Evolutionary conservation across 192 early-diverging fungal species (phyloP).

Genomic region (Kappamyces sp.): DNA sequence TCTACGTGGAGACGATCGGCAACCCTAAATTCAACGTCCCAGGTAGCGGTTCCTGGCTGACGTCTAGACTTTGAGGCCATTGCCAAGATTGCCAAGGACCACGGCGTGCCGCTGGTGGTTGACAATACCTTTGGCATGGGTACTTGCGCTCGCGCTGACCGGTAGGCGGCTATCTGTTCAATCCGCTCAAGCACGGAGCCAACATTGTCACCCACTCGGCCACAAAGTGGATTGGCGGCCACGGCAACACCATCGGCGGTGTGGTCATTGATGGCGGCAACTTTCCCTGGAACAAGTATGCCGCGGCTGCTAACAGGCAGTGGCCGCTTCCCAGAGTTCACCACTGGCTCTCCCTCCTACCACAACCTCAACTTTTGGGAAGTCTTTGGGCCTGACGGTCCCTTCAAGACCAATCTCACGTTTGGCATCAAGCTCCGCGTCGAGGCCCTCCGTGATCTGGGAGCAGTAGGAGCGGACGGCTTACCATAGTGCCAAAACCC

Average conservation of each 20-base stretch:
- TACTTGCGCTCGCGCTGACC: constrained; percentile 47
- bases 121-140: constrained; percentile 97
- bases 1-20: constrained; percentile 87
- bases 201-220: constrained; percentile 91
- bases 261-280: constrained; percentile 82
- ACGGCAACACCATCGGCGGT: constrained; percentile 90
- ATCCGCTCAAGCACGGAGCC: constrained; percentile 91
- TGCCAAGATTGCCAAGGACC: constrained; percentile 70
- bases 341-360: constrained; percentile 76
- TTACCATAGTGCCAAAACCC: constrained; percentile 60
- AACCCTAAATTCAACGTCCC: constrained; percentile 89
- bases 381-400: constrained; percentile 66
- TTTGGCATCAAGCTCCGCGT: constrained; percentile 75
- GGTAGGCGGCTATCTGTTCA: constrained; percentile 37
- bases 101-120: constrained; percentile 84
- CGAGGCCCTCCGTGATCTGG: constrained; percentile 82
- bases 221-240: constrained; percentile 87
- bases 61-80: constrained; percentile 63
- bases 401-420: constrained; percentile 56
- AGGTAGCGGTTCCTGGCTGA: constrained; percentile 13
- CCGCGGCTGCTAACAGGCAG: constrained; percentile 60
- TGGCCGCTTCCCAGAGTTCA: constrained; percentile 82
- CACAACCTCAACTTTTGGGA: constrained; percentile 88
- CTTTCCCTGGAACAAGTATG: constrained; percentile 68
- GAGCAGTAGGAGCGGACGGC: constrained; percentile 28